Evolutionary conservation across 2,329 filamentous ascomycete genomes (phyloP), one percentile per base, ranked within the genome.

Genomic region (Zymoseptoria pseudotritici): DNA sequence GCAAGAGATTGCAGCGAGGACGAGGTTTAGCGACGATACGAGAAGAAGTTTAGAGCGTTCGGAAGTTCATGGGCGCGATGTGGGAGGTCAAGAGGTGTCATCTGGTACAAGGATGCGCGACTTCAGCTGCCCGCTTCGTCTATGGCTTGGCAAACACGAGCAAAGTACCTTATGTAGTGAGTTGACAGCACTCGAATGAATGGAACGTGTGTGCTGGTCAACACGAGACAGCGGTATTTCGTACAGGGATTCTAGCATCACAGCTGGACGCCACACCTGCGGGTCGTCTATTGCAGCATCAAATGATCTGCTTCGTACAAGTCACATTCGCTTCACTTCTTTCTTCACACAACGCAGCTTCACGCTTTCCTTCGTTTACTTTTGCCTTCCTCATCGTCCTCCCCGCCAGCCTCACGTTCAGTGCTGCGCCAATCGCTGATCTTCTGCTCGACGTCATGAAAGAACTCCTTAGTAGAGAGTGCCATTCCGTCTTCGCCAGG

Each of bases 401-500:
- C 69, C 7, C 49, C 66, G 1, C 57, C 63, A 31, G 64, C 65
- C 20, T 69, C 65, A 17, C 75, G 66, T 61, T 95, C 89, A 1
- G 88, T 88, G 57, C 85, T 88, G 29, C 90, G 84, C 79, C 92
- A 87, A 66, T 88, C 86, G 49, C 83, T 85, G 17, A 96, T 82
- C 20, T 88, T 83, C 71, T 88, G 86, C 76, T 96, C 88, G 1
- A 96, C 90, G 73, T 93, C 89, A 61, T 88, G 82, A 69, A 91
- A 95, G 91, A 97, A 97, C 73, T 90, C 88, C 59, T 88, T 81
- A 0, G 92, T 91, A 70, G 96, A 91, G 61, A 89, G 87, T 31
- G 96, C 92, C 29, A 97, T 86, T 3, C 89, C 90, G 46, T 93
- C 90, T 74, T 96, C 91, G 63, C 96, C 90, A 0, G 89, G 86